Conservation (phyloP, 2,329 filamentous ascomycete genomes). For the Bipolaris bicolor region DNA sequence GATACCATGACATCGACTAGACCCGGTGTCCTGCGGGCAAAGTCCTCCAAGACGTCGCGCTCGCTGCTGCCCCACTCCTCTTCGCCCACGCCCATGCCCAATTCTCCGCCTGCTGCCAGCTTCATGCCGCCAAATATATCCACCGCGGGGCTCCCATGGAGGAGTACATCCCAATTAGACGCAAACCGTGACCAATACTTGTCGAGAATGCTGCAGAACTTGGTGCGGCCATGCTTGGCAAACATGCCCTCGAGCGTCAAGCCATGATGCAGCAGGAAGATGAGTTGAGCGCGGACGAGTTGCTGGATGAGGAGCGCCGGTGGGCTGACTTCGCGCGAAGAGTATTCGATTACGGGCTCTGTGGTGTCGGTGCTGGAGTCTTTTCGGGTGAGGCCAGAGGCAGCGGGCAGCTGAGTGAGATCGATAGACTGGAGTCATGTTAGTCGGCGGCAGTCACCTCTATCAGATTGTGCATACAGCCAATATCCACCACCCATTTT, state of each 20-base stretch:
- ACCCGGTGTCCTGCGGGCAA: conserved; percentile 78
- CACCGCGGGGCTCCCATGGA: conserved; percentile 86
- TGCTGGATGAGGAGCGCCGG: conserved; percentile 78
- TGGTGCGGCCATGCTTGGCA: conserved; percentile 65
- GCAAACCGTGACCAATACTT: conserved; percentile 80
- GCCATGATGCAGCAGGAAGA: conserved; percentile 88
- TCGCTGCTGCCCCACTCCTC: conserved; percentile 95
- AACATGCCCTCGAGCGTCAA: conserved; percentile 74
- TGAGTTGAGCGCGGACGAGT: conserved; percentile 78
- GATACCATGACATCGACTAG: conserved; percentile 88
- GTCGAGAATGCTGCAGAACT: conserved; percentile 74
- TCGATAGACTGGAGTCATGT: conserved; percentile 69
- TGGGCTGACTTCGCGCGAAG: conserved; percentile 86
- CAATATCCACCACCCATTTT: conserved; percentile 93
- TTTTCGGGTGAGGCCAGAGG: conserved; percentile 41
- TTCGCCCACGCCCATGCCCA: conserved; percentile 92
- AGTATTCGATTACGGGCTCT: conserved; percentile 72
- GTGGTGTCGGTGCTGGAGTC: conserved; percentile 22
- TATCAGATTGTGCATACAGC: conserved; percentile 64
- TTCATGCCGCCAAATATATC: conserved; percentile 84
- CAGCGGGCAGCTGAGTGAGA: conserved; percentile 72
- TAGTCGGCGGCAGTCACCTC: background rate
- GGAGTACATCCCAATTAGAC: conserved; percentile 79
- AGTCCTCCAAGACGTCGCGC: conserved; percentile 89
- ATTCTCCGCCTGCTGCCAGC: conserved; percentile 85